These are phyloP conservation scores for Nasturtium officinale DNA, from an alignment of 345 rosid genomes.

Conservation along the genomic window DNA sequence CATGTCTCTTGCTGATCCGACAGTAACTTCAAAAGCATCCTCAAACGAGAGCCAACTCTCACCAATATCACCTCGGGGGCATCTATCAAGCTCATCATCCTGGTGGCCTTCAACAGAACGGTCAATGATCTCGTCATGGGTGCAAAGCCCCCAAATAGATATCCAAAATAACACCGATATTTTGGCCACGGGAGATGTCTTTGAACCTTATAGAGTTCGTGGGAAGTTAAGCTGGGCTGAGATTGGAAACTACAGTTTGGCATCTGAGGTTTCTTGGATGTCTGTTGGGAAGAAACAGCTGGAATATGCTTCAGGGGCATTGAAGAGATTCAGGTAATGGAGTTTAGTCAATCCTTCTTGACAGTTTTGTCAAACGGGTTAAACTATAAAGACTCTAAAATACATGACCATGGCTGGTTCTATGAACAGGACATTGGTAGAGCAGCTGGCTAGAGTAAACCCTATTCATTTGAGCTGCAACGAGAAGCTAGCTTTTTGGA, in stretches of 20 bases:
- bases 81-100: conserved; percentile 73
- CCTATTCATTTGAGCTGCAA: conserved; percentile 70
- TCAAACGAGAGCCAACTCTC: conserved; percentile 60
- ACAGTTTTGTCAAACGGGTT: background rate
- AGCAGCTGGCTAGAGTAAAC: conserved; percentile 82
- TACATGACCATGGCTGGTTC: conserved; percentile 23
- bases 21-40: conserved; percentile 56
- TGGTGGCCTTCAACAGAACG: conserved; percentile 85
- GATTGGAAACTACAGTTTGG: conserved; percentile 67
- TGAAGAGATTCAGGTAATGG: conserved; percentile 76
- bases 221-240: conserved; percentile 90
- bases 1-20: conserved; percentile 77
- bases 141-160: conserved; percentile 75
- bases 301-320: conserved; percentile 92
- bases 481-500: conserved; percentile 97
- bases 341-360: background rate
- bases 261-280: conserved; percentile 93
- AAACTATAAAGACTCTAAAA: background rate
- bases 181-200: conserved; percentile 58
- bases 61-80: conserved; percentile 76
- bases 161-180: conserved; percentile 53
- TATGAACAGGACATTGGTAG: conserved; percentile 73
- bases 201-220: conserved; percentile 80
- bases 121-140: conserved; percentile 73
- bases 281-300: conserved; percentile 93